Evolutionary conservation across 2,329 filamentous ascomycete species (phyloP).

Genomic region (Talaromyces atroroseus): DNA sequence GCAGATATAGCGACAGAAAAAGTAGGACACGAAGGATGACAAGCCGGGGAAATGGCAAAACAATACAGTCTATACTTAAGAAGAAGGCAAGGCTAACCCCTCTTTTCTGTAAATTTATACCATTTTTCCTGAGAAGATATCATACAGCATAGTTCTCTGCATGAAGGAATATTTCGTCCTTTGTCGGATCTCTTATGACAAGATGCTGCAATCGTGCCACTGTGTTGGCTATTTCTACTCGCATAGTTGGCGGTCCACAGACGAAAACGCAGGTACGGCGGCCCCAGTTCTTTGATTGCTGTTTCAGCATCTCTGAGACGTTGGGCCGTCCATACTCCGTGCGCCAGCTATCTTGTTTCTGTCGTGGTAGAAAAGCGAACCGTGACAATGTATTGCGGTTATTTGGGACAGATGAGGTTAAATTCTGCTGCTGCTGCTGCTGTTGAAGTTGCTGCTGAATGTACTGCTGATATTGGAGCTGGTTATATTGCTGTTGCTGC

Average conservation of each 20-base stretch:
- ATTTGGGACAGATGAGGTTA: constrained; percentile 51
- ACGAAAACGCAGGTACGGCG: constrained; percentile 84
- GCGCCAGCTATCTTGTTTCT: constrained; percentile 68
- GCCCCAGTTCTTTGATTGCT: constrained; percentile 77
- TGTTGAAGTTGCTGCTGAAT: constrained; percentile 4
- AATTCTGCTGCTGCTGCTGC: constrained; percentile 3
- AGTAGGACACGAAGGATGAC: neutral
- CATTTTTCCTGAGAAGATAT: neutral
- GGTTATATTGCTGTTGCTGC: constrained; percentile 13
- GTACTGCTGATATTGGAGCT: constrained; percentile 13
- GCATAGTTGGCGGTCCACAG: constrained; percentile 81
- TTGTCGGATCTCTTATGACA: constrained; percentile 71
- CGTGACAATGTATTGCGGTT: constrained; percentile 88
- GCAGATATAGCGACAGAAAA: neutral
- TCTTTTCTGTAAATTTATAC: neutral
- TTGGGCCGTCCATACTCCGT: constrained; percentile 90
- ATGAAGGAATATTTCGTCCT: constrained; percentile 90
- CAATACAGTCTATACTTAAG: neutral
- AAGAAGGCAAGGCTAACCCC: neutral
- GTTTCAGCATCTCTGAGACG: constrained; percentile 76
- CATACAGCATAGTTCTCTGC: constrained; percentile 90
- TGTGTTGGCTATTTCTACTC: constrained; percentile 78
- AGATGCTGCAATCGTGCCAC: constrained; percentile 76
- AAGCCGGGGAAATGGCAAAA: neutral
- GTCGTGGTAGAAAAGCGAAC: constrained; percentile 68